These are phyloP conservation scores for Fusarium sp. DNA, from an alignment of 2,329 filamentous ascomycete genomes.

Conservation along the genomic window DNA sequence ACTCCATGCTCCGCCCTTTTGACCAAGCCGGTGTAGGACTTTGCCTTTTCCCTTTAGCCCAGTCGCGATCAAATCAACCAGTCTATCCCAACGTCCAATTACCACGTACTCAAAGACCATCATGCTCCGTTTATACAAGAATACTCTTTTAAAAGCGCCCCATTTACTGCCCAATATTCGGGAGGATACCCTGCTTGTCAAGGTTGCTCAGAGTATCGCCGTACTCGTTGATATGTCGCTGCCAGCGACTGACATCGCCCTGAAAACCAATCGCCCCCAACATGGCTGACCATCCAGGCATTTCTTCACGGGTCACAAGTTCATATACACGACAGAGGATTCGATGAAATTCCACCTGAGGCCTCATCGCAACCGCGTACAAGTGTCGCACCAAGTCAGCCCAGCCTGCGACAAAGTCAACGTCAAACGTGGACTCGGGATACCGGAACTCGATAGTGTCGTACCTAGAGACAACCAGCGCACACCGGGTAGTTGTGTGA, in stretches of 20 bases:
- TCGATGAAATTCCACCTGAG: conserved; percentile 21
- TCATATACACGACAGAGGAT: conserved; percentile 36
- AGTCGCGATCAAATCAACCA: background rate
- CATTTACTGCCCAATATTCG: background rate
- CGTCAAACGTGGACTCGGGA: conserved; percentile 39
- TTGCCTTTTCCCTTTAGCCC: background rate
- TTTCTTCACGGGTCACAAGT: conserved; percentile 29
- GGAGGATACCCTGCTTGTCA: conserved; percentile 31
- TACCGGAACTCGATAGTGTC: conserved; percentile 43
- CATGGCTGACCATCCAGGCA: conserved; percentile 29
- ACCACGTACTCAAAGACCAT: background rate
- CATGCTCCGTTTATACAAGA: background rate
- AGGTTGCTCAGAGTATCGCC: conserved; percentile 23
- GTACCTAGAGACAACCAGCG: conserved; percentile 36
- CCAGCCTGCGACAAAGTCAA: conserved; percentile 39
- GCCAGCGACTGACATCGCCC: conserved; percentile 15
- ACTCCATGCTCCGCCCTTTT: background rate
- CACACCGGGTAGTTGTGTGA: conserved; percentile 38
- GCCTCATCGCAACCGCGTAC: conserved; percentile 29
- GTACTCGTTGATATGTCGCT: conserved; percentile 26
- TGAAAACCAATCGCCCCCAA: conserved; percentile 30
- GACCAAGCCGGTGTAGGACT: background rate
- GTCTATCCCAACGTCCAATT: background rate
- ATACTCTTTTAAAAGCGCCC: background rate
- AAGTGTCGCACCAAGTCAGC: conserved; percentile 35